Conservation (phyloP, 495 filamentous ascomycete species). For the Trichoderma gamsii region DNA sequence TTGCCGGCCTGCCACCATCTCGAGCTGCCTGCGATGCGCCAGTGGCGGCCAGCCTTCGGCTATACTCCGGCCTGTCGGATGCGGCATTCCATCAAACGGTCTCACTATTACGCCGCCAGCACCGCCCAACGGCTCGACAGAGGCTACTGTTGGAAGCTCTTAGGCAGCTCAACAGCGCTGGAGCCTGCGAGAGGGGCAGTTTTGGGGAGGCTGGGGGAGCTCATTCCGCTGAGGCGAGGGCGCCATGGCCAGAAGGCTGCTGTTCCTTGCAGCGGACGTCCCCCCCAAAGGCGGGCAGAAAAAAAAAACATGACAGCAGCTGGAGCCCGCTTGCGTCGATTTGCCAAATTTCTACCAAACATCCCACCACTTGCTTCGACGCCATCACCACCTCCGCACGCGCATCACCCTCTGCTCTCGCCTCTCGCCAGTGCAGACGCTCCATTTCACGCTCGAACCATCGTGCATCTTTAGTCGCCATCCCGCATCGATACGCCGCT, state of each 20-base stretch:
- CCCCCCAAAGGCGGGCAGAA: background rate
- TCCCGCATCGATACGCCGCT: slow-evolving; percentile 23
- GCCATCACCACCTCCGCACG: slow-evolving; percentile 3
- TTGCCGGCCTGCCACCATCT: slow-evolving; percentile 1
- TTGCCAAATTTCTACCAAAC: slow-evolving; percentile 13
- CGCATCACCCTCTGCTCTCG: slow-evolving; percentile 8
- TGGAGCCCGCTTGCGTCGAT: slow-evolving; percentile 13
- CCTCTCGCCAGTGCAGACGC: background rate
- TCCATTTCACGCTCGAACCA: background rate
- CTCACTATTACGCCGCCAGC: background rate
- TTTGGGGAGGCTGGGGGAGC: slow-evolving; percentile 3
- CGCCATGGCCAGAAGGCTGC: background rate
- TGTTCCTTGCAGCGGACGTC: slow-evolving; percentile 10
- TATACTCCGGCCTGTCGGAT: background rate
- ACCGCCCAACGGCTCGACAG: background rate
- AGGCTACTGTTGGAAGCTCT: background rate
- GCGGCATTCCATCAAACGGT: background rate
- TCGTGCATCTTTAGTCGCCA: background rate
- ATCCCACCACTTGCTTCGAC: slow-evolving; percentile 1
- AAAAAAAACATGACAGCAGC: slow-evolving; percentile 11
- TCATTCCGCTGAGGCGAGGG: background rate
- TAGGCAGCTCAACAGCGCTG: background rate
- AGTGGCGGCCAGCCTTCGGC: slow-evolving; percentile 10
- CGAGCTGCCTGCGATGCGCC: slow-evolving; percentile 12
- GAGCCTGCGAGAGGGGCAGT: background rate